Evolutionary conservation across 2,329 filamentous ascomycete species (phyloP).

Genomic region (Neofusicoccum laricinum): DNA sequence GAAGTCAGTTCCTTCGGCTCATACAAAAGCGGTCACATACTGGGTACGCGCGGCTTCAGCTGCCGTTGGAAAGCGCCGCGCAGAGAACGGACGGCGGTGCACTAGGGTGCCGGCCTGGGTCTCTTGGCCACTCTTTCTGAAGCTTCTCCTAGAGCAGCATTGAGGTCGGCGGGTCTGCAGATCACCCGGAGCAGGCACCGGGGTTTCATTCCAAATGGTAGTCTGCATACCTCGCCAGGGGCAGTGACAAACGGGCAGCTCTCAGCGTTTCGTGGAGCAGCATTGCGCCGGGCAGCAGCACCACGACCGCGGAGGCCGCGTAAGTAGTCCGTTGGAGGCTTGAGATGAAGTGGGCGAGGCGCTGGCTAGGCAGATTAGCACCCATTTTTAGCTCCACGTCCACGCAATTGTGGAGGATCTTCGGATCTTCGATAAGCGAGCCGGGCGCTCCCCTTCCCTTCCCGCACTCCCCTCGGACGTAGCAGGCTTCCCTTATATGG

Average conservation of each 20-base stretch:
- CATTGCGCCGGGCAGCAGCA: too few relatives aligned
- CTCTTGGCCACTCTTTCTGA: not conserved
- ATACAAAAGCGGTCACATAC: too few relatives aligned
- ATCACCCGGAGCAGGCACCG: not conserved
- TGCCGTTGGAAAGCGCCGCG: not conserved
- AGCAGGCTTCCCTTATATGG: not conserved
- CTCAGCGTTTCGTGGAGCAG: not conserved
- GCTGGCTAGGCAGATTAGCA: not conserved
- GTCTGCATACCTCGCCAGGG: too few relatives aligned
- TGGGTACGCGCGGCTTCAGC: not conserved
- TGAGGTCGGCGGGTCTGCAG: not conserved
- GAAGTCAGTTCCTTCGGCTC: too few relatives aligned
- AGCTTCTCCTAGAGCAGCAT: not conserved
- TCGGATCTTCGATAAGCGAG: not conserved
- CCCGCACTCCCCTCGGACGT: not conserved
- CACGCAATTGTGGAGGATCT: constrained; percentile 4
- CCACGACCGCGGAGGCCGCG: not conserved
- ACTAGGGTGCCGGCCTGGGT: not conserved
- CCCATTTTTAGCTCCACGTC: not conserved
- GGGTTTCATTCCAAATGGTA: not conserved
- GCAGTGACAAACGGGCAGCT: too few relatives aligned
- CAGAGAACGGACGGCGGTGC: not conserved
- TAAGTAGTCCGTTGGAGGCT: not conserved
- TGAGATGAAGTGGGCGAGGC: not conserved
- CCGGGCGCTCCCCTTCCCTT: not conserved